A percentile compares a stretch with the other conserved stretches of the same genome.
Conservation (phyloP, 768 basidiomycete genomes). For the Boletus rufocinnamomeus region DNA sequence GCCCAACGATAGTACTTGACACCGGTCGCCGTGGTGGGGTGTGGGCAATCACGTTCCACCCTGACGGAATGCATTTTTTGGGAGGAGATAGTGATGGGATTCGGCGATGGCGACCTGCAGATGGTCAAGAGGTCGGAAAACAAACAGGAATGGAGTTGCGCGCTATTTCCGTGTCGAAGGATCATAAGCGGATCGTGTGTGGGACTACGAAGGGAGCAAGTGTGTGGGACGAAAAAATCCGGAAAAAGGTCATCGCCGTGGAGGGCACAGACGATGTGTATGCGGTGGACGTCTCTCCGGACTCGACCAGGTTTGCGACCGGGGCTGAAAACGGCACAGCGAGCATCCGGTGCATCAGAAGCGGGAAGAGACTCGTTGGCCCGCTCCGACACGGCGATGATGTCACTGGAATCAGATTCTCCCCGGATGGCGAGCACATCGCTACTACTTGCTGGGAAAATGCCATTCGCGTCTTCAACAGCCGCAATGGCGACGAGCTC, state of each 20-base stretch:
- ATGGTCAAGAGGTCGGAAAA: not conserved
- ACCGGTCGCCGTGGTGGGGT: too few species aligned
- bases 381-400: not conserved
- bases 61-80: too few species aligned
- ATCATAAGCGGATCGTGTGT: not conserved
- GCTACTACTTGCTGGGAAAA: not conserved
- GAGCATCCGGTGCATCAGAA: not conserved
- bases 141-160: not conserved
- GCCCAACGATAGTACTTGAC: too few species aligned
- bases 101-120: not conserved
- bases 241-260: not conserved
- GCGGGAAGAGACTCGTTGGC: not conserved
- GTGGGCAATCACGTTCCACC: too few species aligned
- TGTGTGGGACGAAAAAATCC: not conserved
- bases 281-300: not conserved
- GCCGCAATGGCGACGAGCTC: not conserved
- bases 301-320: not conserved
- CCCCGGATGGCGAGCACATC: not conserved
- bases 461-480: not conserved
- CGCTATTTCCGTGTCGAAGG: not conserved
- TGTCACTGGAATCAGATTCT: not conserved
- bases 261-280: rapidly evolving
- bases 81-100: too few species aligned
- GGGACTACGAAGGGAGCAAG: not conserved
- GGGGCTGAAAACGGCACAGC: not conserved